Evolutionary conservation across 2,329 filamentous ascomycete genomes (phyloP), one percentile per base, ranked within the genome.

Genomic region (Ceratocystis diversiconidia): DNA sequence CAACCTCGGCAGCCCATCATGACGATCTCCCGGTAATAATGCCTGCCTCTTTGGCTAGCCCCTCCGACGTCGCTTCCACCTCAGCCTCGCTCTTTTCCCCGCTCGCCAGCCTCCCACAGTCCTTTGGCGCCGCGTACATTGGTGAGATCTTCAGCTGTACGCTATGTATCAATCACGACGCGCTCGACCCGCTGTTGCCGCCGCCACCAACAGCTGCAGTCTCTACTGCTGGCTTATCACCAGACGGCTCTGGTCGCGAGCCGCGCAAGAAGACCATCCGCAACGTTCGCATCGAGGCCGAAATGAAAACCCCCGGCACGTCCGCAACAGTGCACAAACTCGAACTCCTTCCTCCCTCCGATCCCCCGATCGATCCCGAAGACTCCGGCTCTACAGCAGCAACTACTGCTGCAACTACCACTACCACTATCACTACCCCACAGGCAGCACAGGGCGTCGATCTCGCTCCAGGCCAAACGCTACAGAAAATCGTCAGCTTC

Each of bases 121-220:
- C 90, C 0, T 97, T 99, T 74, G 92, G 92, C 57, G 92, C 90
- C 12, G 92, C 92, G 7, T 96, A 96, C 74, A 92, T 97, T 22
- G 94, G 94, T 71, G 92, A 97, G 77, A 90, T 87, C 0, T 97
- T 99, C 76, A 87, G 87, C 69, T 99, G 94, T 76, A 96, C 92
- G 1, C 81, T 97, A 25, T 96, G 92, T 76, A 92, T 89, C n/a
- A 96, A 96, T 78, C 92, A 96, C 73, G 92, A 97, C 76, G 68
- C 77, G 12, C 43, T 60, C 8, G 66, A 67, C 22, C 22, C 76
- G 59, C 71, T 8, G 72, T 67, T 70, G 62, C 70, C 50, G 46
- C 67, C 25, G 41, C 66, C 4, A 46, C 57, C 68, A 10, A 32
- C 68, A 44, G 64, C 46, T 17, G 57, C 50, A 41, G 55, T 36